Evolutionary conservation across 768 basidiomycete species (phyloP), one percentile per base, ranked within the genome.

Genomic region (Panus rudis): DNA sequence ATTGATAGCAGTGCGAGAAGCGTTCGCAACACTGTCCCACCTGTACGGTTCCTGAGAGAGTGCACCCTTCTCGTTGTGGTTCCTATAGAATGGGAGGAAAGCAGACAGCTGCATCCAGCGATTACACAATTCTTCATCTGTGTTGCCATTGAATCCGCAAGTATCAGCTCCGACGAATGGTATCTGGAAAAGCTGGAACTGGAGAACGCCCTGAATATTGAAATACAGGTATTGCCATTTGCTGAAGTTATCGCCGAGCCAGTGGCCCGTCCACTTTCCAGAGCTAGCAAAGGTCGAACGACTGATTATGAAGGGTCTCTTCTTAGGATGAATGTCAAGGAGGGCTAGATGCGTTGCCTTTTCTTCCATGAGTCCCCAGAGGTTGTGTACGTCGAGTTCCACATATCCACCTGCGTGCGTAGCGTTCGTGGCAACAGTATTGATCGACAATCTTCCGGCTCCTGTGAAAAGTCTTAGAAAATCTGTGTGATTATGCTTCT

Each of bases 21-120:
- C 82, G 31, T 79, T 71, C 1, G 83, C 83, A 12, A 89, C 87
- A 41, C 78, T 82, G 42, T 84, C 81, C 86, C 88, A 91, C 31
- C 76, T 68, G 52, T 82, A 90, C 2, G 85, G 84, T 54, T 89
- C 86, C 58, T 89, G 88, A n/a, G 78, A 63, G 22, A 86, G 66
- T 4, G 83, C 81, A 19, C 76, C 76, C 41, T 65, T 67, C 24
- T 69, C 61, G 48, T 85, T 85, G 59, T 90, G 88, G 58, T 90
- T 91, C 40, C 87, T 69, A 60, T 78, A 88, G 69, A 91, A 91
- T 4, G 87, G 87, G 21, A 73, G 73, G 58, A 90, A 90, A 1
- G 86, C 87, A 3, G 82, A 71, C n/a, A 89, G 71, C 58, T 83
- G 79, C 85, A 86, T 88, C 88, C 88, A 91, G 14, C 88, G 74